Evolutionary conservation across 169 alveolate species (phyloP).

Genomic region (Plasmodium gonderi): DNA sequence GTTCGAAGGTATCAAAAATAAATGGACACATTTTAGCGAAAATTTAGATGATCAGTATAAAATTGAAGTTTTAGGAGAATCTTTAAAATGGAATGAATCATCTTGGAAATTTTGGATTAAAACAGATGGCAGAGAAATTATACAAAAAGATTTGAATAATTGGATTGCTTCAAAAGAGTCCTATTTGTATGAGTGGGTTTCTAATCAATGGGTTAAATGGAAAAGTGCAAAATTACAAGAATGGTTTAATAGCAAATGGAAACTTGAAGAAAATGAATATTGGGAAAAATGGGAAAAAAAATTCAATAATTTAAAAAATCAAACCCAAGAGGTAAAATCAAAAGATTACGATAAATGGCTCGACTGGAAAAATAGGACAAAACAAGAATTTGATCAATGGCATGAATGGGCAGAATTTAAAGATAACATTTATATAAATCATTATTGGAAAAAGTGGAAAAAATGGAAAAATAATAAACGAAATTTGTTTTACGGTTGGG

Average conservation of each 20-base stretch:
- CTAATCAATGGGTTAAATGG: conserved; percentile 1
- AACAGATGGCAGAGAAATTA: conserved; percentile 1
- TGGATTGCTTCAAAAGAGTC: conserved; percentile 11
- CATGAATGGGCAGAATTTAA: background rate
- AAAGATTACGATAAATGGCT: background rate
- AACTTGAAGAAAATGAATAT: background rate
- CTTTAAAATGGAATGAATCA: background rate
- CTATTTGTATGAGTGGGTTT: background rate
- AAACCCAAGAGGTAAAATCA: background rate
- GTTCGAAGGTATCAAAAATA: background rate
- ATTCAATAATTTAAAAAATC: background rate
- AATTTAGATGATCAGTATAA: conserved; percentile 14
- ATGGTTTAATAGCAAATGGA: conserved; percentile 20
- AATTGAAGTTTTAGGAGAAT: background rate
- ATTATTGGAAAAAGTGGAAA: background rate
- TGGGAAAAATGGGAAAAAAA: conserved; percentile 23
- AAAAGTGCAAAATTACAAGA: background rate
- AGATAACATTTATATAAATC: background rate
- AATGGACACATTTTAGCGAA: conserved; percentile 25
- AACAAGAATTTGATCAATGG: background rate
- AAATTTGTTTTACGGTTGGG: background rate
- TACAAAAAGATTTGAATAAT: background rate
- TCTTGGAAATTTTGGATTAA: conserved; percentile 16
- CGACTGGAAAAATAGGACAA: background rate
- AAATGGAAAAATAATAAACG: background rate